Conservation (phyloP, 208 protist species). For the Entamoeba histolytica region DNA sequence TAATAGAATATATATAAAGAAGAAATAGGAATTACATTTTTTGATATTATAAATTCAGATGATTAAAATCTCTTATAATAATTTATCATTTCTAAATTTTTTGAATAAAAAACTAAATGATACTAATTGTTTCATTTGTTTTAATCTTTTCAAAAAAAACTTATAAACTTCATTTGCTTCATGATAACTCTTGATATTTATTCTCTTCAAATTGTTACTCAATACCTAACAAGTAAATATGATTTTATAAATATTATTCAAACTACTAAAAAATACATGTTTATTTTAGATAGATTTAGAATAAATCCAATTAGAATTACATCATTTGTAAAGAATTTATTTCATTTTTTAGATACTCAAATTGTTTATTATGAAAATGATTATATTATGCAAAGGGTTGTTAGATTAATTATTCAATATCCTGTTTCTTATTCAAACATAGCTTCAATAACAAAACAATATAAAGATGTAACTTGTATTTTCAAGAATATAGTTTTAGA, state of each 20-base stretch:
- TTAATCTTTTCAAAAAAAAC: too few species aligned
- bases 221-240: not conserved
- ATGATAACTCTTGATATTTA: not conserved
- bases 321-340: not conserved
- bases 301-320: not conserved
- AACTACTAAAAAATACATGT: not conserved
- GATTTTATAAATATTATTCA: not conserved
- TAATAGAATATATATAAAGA: too few species aligned
- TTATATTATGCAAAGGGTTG: not conserved
- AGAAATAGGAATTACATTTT: too few species aligned
- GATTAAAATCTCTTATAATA: too few species aligned
- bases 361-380: not conserved
- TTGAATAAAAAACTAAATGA: too few species aligned
- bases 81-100: too few species aligned
- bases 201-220: not conserved
- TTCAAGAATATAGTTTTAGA: not conserved
- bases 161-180: too few species aligned
- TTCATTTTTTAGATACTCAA: not conserved
- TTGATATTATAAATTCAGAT: too few species aligned
- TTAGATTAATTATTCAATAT: not conserved
- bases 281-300: not conserved
- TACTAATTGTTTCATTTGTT: too few species aligned
- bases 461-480: not conserved
- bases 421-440: not conserved
- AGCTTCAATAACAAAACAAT: not conserved